Conservation (phyloP, 2,329 filamentous ascomycete species). For the Cladosporium austrohemisphaericum region DNA sequence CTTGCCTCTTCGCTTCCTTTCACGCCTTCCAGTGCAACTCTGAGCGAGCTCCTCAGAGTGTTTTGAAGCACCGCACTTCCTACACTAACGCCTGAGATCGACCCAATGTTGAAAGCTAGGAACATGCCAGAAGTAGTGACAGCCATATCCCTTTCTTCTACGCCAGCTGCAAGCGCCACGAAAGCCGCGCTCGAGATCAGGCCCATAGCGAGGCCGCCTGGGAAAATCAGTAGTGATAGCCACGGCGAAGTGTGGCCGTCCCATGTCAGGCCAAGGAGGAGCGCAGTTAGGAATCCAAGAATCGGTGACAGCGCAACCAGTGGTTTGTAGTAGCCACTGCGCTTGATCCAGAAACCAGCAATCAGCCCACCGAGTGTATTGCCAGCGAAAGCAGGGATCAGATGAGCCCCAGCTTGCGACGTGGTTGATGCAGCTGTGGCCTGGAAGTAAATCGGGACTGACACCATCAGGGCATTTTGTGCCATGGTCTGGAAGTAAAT, state of each 20-base stretch:
- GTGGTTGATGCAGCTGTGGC: constrained; percentile 56
- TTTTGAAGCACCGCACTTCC: constrained; percentile 38
- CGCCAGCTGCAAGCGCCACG: constrained; percentile 47
- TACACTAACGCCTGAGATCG: constrained; percentile 39
- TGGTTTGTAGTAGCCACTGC: constrained; percentile 58
- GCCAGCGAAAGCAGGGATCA: constrained; percentile 64
- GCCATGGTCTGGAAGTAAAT: constrained; percentile 53
- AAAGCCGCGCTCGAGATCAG: constrained; percentile 47
- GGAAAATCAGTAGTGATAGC: constrained; percentile 59
- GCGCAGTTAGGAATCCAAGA: constrained; percentile 50
- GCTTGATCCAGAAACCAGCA: constrained; percentile 55
- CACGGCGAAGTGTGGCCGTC: constrained; percentile 53
- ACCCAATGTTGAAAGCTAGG: constrained; percentile 43
- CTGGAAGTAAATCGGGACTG: constrained; percentile 67
- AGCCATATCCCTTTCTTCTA: constrained; percentile 46
- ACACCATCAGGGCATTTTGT: constrained; percentile 62
- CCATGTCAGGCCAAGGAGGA: constrained; percentile 55
- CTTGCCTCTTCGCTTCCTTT: constrained; percentile 28
- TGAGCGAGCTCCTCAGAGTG: constrained; percentile 34
- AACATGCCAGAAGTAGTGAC: constrained; percentile 50
- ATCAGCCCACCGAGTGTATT: constrained; percentile 63
- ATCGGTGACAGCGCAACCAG: constrained; percentile 51
- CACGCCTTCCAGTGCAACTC: constrained; percentile 30
- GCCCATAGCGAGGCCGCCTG: constrained; percentile 52
- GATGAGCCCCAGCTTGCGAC: constrained; percentile 56